Evolutionary conservation across 1,284 basidiomycete genomes (phyloP).

Genomic region (Malassezia sympodialis): DNA sequence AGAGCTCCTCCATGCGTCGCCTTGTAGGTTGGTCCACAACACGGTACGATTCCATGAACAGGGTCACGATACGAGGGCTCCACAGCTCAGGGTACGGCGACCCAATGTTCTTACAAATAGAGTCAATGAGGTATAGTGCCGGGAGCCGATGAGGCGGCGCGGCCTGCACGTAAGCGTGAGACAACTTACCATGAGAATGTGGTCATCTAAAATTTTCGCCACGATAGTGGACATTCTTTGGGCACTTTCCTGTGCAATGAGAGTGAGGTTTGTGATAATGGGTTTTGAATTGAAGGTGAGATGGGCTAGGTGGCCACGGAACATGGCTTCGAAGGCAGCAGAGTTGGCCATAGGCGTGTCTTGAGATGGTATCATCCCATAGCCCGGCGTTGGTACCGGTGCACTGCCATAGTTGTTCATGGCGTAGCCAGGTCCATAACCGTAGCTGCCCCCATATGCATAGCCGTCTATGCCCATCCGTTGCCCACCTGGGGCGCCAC

Average conservation of each 20-base stretch:
- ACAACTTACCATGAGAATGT: slow-evolving; percentile 60
- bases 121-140: slow-evolving; percentile 86
- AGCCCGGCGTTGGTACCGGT: slow-evolving; percentile 11
- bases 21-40: slow-evolving; percentile 42
- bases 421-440: not conserved
- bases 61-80: slow-evolving; percentile 31
- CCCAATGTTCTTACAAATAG: slow-evolving; percentile 55
- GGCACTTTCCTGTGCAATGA: slow-evolving; percentile 78
- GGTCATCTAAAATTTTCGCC: slow-evolving; percentile 73
- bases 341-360: slow-evolving; percentile 48
- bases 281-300: slow-evolving; percentile 92
- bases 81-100: slow-evolving; percentile 40
- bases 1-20: slow-evolving; percentile 42
- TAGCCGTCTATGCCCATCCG: slow-evolving; percentile 1
- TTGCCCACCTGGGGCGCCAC: not conserved
- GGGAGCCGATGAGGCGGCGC: slow-evolving; percentile 78
- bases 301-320: slow-evolving; percentile 61
- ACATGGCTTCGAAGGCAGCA: slow-evolving; percentile 59
- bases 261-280: slow-evolving; percentile 86
- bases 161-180: slow-evolving; percentile 12
- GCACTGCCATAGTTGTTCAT: not conserved
- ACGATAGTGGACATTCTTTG: slow-evolving; percentile 67
- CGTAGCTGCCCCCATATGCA: slow-evolving; percentile 1
- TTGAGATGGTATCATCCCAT: not conserved
- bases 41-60: slow-evolving; percentile 44